Base-by-base conservation (phyloP, 257 asterid species). In the Rubia yunnanensis region DNA sequence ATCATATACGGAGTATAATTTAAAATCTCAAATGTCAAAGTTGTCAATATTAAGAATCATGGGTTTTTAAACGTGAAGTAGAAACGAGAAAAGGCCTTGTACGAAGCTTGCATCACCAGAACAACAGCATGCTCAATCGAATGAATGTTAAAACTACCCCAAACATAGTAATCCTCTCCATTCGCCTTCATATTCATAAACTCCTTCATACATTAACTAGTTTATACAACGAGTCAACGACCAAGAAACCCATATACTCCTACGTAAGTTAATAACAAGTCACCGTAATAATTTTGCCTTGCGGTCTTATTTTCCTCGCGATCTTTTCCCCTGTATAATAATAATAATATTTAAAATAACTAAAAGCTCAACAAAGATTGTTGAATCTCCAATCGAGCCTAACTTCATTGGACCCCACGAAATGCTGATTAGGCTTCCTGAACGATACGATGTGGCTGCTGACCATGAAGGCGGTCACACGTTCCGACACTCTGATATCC, bases 311-410 rank as follows among this genome's bases (percentile, higher is more conserved):
- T 57, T 56, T 39, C 60, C 55, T 49, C 59, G 50, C 2, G 5
- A 5, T 1, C 7, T 53, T 3, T 8, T 0, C 14, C 28, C 23
- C 38, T 30, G 2, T 18, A 69, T 46, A 30, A 24, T 65, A 30
- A 64, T 69, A 0, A 46, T 14, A 46, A 17, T 10, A 11, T 35
- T 35, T 35, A 60, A 6, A 36, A n/a, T 1, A 38, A 53, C n/a
- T n/a, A 53, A 10, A n/a, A 32, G 63, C n/a, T 89, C 89, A 91
- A 79, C 87, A 82, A 24, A 85, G 74, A 70, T 75, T 71, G 88
- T 82, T 81, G 89, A 86, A 87, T 88, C 96, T 85, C 98, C 96
- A 92, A 66, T 92, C 98, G 0, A 91, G 78, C 60, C 94, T 80
- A 15, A 88, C 98, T 73, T 92, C 96, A 1, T 74, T 80, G 73